Evolutionary conservation across 2,329 filamentous ascomycete genomes (phyloP).

Genomic region (Chrysoporthe deuterocubensis): DNA sequence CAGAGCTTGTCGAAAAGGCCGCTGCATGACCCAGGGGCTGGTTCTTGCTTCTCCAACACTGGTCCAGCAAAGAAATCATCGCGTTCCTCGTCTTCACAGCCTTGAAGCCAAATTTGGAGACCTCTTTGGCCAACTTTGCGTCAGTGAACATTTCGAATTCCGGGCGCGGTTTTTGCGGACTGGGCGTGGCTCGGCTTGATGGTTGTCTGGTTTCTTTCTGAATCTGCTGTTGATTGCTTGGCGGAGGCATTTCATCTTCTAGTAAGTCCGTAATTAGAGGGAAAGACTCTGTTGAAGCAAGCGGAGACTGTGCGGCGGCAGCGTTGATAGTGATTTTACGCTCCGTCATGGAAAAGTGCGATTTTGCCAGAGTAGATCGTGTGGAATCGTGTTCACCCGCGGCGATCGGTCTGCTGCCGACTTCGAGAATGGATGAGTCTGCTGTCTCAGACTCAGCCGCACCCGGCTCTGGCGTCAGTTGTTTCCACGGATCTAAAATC

Average conservation of each 20-base stretch:
- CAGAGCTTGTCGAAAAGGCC: conserved; percentile 31
- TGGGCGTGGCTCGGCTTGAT: conserved; percentile 9
- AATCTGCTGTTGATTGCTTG: conserved; percentile 40
- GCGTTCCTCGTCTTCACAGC: conserved; percentile 67
- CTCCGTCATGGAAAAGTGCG: conserved; percentile 31
- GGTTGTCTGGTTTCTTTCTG: conserved; percentile 30
- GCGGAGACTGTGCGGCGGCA: neutral
- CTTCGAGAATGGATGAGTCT: conserved; percentile 21
- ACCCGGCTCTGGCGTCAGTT: conserved; percentile 28
- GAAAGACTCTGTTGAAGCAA: neutral
- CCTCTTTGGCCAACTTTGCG: conserved; percentile 62
- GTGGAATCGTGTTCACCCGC: neutral
- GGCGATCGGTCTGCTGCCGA: conserved; percentile 14
- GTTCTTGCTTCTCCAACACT: conserved; percentile 71
- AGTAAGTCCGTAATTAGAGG: conserved; percentile 16
- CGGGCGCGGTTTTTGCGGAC: conserved; percentile 44
- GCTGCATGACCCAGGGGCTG: conserved; percentile 26
- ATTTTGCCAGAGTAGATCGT: conserved; percentile 21
- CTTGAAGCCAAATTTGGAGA: conserved; percentile 73
- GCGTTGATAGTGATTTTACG: conserved; percentile 22
- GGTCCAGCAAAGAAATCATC: conserved; percentile 71
- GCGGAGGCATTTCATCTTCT: conserved; percentile 34
- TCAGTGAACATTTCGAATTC: conserved; percentile 67
- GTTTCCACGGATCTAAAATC: conserved; percentile 37
- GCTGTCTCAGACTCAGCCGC: conserved; percentile 11